Conservation (phyloP, 208 protist species). For the Endotrypanum monterogeii region DNA sequence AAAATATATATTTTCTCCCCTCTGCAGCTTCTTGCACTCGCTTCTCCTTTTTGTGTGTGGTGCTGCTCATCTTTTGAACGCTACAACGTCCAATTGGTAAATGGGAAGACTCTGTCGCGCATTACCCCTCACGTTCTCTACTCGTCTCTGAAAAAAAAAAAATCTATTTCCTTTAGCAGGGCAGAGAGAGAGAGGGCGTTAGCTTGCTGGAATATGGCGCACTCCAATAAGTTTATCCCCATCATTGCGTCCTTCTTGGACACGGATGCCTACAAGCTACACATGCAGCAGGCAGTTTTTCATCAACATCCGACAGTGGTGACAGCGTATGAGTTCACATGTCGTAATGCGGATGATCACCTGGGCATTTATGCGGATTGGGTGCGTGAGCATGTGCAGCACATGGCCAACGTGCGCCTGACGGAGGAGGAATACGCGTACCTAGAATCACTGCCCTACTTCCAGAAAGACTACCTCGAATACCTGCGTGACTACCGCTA, state of each 20-base stretch:
- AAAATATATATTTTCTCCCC: neutral
- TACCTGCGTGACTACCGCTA: constrained; percentile 83
- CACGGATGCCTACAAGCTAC: constrained; percentile 90
- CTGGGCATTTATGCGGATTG: constrained; percentile 68
- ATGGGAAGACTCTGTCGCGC: neutral
- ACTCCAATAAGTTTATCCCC: constrained; percentile 35
- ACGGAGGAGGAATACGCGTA: constrained; percentile 75
- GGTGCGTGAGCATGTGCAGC: constrained; percentile 55
- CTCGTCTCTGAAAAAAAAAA: neutral
- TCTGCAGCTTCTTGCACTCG: neutral
- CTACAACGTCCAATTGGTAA: neutral
- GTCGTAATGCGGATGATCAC: constrained; percentile 74
- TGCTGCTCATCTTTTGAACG: neutral
- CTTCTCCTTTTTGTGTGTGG: neutral
- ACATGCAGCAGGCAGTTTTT: constrained; percentile 91
- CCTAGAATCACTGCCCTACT: constrained; percentile 63
- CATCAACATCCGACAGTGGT: constrained; percentile 58
- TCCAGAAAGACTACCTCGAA: constrained; percentile 78
- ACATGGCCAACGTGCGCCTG: constrained; percentile 53
- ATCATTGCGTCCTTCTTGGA: constrained; percentile 86
- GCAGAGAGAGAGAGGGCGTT: neutral
- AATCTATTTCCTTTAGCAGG: too few relatives aligned
- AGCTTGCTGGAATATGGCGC: constrained; percentile 11
- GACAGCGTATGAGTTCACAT: constrained; percentile 72
- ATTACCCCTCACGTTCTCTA: neutral